These are phyloP conservation scores for Cotoneaster glaucophyllus DNA, from an alignment of 306 rosid genomes.

Conservation along the genomic window DNA sequence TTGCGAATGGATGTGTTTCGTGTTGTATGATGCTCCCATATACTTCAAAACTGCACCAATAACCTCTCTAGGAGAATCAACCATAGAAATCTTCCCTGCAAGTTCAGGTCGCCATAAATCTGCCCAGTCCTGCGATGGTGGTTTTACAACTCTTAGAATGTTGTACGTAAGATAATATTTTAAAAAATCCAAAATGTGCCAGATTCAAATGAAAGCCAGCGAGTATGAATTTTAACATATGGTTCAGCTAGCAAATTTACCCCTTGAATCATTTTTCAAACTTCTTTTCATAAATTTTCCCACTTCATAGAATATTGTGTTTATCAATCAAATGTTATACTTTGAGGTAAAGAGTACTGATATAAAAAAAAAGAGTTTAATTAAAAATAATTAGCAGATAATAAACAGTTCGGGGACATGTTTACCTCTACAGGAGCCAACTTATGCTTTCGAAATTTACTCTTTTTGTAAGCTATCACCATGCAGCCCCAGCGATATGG, in stretches of 20 bases:
- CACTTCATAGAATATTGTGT: neutral
- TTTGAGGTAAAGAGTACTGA: neutral
- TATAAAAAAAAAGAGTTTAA: neutral
- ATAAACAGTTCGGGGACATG: neutral
- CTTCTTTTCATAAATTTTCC: neutral
- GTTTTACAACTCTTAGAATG: conserved; percentile 17
- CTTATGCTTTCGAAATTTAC: conserved; percentile 57
- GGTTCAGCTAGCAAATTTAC: neutral
- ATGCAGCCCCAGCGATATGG: conserved; percentile 95
- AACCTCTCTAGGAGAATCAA: conserved; percentile 89
- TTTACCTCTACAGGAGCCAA: conserved; percentile 73
- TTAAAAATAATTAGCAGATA: neutral
- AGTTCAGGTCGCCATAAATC: conserved; percentile 97
- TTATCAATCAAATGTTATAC: neutral
- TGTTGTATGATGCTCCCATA: conserved; percentile 89
- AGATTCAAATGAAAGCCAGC: neutral
- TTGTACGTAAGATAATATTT: neutral
- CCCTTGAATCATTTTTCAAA: neutral
- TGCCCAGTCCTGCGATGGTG: conserved; percentile 74
- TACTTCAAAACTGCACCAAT: conserved; percentile 86
- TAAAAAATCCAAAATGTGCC: neutral
- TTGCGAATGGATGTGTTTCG: conserved; percentile 41
- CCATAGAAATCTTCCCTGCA: conserved; percentile 82
- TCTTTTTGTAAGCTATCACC: conserved; percentile 89
- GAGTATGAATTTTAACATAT: neutral